Evolutionary conservation across 371 early-diverging fungal species (phyloP), one percentile per base, ranked within the genome.

Genomic region (Mucor velutinosus): DNA sequence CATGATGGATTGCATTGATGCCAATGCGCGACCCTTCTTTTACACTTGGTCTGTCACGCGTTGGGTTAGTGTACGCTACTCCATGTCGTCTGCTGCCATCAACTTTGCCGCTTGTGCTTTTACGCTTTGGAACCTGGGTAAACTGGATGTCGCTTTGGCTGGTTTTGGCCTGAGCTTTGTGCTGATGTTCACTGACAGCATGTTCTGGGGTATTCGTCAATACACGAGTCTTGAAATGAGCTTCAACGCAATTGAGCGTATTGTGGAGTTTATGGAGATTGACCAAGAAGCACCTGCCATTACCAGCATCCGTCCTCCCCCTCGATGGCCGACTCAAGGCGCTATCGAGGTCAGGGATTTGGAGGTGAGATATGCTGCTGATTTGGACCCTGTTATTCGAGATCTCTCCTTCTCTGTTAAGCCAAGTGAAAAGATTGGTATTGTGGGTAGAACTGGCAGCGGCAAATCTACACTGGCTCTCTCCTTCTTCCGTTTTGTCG

Each of bases 221-320:
- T 89, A 89, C 68, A 90, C 93, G 3, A 83, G 89, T 53, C 80
- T 94, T 51, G 95, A 95, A 73, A 92, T 93, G 90, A 81, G 87
- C 37, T 82, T 94, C 67, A 93, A 91, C 76, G 80, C 88, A 11
- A 90, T 97, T 4, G 97, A 97, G 72, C 90, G 97, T n/a, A 83
- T 94, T 7, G 80, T 86, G 30, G 91, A 95, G 73, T 96, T 94
- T 72, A 73, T 88, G 35, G 67, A 71, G 23, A 83, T 93, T 62
- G 87, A 89, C 33, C 88, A 91, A 67, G 95, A 95, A 72, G 87
- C 92, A 5, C 69, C 81, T 30, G 68, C 63, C 3, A 58, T 80
- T 7, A 72, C 82, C 41, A 76, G 76, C 11, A 49, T 64, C 3
- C 66, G 79, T 17, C 89, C 85, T 25, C 86, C 88, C 57, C 78